Evolutionary conservation across 2,329 filamentous ascomycete species (phyloP), one percentile per base, ranked within the genome.

Genomic region (Arthrobotrys pseudoclavata): DNA sequence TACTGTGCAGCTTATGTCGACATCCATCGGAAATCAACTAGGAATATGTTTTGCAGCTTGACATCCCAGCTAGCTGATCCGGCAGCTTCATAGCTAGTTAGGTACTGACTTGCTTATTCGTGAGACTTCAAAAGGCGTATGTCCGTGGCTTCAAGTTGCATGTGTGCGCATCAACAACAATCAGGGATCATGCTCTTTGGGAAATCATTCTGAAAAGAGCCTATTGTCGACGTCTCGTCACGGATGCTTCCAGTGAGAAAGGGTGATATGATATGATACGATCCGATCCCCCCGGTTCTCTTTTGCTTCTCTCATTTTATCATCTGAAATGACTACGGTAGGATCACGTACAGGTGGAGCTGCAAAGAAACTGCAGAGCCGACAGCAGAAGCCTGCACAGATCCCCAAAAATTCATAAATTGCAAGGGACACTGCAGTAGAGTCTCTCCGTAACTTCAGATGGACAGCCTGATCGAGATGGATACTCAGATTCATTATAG

Each of bases 151-250:
- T 66, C 60, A 29, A 66, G 60, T 57, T 60, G 63, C 60, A 68
- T 74, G 60, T 74, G 61, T 48, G 57, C 69, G 52, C 69, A 66
- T 57, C 52, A 29, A 74, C 69, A 42, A 67, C 42, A 12, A 26
- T 37, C 69, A 72, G 66, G 69, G 69, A 74, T 74, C 62, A 74
- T 61, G 69, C 69, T 55, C 15, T 74, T 18, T 61, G 62, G 69
- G 53, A 67, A 74, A 63, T 48, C 15, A 50, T 18, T 42, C 29
- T 47, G 15, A 55, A 48, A 72, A 72, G 63, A 57, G 69, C 60
- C 60, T 64, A 60, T 64, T 66, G 22, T 72, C 60, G 60, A 72
- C 37, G 48, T 72, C 69, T 66, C 69, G 69, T 72, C 69, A 72
- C 69, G 69, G 69, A 70, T 53, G 18, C 20, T 72, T 71, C 29